Base-by-base conservation (phyloP, 2,329 filamentous ascomycete genomes). In the Hypoxylon sp. region DNA sequence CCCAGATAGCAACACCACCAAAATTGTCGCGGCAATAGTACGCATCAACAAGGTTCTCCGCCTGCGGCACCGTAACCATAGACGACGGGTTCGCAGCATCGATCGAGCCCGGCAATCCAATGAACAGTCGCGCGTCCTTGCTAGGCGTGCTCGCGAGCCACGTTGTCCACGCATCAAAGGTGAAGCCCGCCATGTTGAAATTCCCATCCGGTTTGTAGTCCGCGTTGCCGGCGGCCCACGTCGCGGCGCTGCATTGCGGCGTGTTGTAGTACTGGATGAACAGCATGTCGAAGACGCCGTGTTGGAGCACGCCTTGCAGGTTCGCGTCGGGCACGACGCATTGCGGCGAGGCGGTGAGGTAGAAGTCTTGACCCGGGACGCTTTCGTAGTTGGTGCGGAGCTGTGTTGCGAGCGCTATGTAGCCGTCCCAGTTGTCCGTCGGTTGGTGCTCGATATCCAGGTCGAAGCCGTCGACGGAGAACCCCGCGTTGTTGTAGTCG, bases 241-340 rank as follows among this genome's bases (percentile, higher is more conserved):
- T 53, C 10, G 70, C 70, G 1, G 76, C 75, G 13, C 72, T 72
- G 73, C 82, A 85, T 14, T 63, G 70, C 4, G 72, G 70, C 67
- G 84, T 85, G 77, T 85, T 84, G 78, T 84, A 85, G 75, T 84
- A 86, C 76, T 85, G 83, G 60, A 85, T 74, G 75, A 85, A 85
- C 21, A 83, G 73, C 23, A 80, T 77, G 34, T 83, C 81, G 67
- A 85, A 82, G 48, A 63, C 38, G 45, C 65, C 64, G 3, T 72
- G 43, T 19, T 57, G 34, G 7, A 78, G 70, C 11, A 73, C 67
- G 53, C 61, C 72, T 30, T 59, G 56, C 28, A 78, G 61, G 66
- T 79, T 73, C 45, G 79, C 77, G 58, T 80, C 73, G 10, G 79
- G 75, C 41, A 85, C 80, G 68, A 83, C 73, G 72, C 84, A 85